These are phyloP conservation scores for Lineolata rhizophorae DNA, from an alignment of 495 filamentous ascomycete species.

Conservation along the genomic window DNA sequence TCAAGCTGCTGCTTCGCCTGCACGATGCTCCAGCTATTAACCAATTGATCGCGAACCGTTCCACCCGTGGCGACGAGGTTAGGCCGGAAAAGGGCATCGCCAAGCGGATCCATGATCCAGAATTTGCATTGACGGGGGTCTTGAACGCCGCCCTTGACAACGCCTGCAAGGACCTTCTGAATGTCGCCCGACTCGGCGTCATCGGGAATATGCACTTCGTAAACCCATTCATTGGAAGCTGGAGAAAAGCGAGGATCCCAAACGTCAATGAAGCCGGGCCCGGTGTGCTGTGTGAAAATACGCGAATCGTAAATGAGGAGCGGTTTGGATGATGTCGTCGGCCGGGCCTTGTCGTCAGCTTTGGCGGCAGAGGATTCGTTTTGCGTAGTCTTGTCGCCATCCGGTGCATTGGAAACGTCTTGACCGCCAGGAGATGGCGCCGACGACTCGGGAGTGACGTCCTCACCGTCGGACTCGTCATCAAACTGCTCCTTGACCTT, in stretches of 20 bases:
- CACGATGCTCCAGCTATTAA: too few species aligned
- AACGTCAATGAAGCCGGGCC: constrained; percentile 10
- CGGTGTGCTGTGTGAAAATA: constrained; percentile 9
- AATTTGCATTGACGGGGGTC: constrained; percentile 13
- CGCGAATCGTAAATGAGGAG: constrained; percentile 13
- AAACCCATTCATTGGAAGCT: constrained; percentile 4
- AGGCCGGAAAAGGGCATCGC: constrained; percentile 6
- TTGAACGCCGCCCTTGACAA: constrained; percentile 9
- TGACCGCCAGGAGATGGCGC: too few species aligned
- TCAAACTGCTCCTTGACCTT: neutral
- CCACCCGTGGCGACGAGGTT: constrained; percentile 8
- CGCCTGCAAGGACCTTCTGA: constrained; percentile 7
- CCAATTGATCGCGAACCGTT: too few species aligned
- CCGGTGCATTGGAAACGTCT: too few species aligned
- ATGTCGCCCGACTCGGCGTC: constrained; percentile 7
- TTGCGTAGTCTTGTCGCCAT: too few species aligned
- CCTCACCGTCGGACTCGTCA: too few species aligned
- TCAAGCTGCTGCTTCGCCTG: too few species aligned
- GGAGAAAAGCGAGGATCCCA: constrained; percentile 9
- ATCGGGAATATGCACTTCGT: constrained; percentile 3
- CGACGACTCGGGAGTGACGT: too few species aligned
- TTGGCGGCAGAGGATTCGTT: too few species aligned
- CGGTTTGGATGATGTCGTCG: too few species aligned
- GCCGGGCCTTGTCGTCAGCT: too few species aligned
- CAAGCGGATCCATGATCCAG: constrained; percentile 10